Base-by-base conservation (phyloP, 2,329 filamentous ascomycete species). In the Drechslerella dactyloides region DNA sequence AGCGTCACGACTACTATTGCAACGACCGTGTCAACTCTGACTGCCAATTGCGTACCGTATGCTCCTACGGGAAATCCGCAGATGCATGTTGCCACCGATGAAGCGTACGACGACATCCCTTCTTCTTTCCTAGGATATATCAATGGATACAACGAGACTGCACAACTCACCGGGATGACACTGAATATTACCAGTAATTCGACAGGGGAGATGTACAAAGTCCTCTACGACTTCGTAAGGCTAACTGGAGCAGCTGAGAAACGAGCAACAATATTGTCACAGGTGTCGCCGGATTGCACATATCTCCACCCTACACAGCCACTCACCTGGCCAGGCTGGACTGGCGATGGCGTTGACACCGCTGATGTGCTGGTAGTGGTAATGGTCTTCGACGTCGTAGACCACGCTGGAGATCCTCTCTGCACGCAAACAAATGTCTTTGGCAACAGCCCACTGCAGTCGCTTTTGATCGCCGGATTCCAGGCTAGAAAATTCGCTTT, bases 231-330 rank as follows among this genome's bases (percentile, higher is more conserved):
- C 48, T 53, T 66, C n/a, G 54, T 66, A 8, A 66, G 48, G 27
- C 37, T 59, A 7, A 52, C 55, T 6, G 54, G 54, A n/a, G 55
- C 53, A 11, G 33, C 23, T 5, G 24, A 21, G 24, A 52, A 66
- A 24, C 35, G 55, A 21, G 48, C 46, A 46, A 66, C 54, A 44
- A 66, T 66, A 40, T 48, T 54, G 13, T 58, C 62, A 17, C 62
- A 66, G 10, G 54, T 66, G 37, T 66, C 62, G 35, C 46, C 55
- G 2, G 44, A 27, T 17, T 53, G 33, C 0, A 59, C 51, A 19
- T 44, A 42, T 13, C 62, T 21, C 54, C 54, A 66, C 2, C 52
- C 44, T 17, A 60, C 42, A 37, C 63, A 68, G 13, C 60, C 60
- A 6, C 27, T 53, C 7, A 42, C 48, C 51, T 55, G 42, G 6